Evolutionary conservation across 108 stramenopile species (phyloP).

Genomic region (Conticribra weissflogii): DNA sequence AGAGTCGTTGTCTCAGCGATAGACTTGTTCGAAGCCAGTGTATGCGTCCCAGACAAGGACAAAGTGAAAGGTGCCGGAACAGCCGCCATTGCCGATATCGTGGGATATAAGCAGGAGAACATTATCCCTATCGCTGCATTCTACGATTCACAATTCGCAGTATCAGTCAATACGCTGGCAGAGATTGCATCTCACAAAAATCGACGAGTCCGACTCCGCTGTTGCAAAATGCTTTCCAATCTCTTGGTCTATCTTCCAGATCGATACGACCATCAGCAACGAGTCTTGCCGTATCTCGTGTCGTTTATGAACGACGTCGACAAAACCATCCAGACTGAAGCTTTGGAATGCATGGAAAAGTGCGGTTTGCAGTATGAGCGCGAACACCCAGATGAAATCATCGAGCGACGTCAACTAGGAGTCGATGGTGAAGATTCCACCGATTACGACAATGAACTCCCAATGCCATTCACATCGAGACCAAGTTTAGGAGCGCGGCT

Average conservation of each 20-base stretch:
- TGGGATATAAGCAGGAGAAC: constrained; percentile 81
- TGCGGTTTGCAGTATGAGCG: constrained; percentile 73
- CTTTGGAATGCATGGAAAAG: constrained; percentile 46
- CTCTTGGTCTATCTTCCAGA: constrained; percentile 76
- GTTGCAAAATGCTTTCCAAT: constrained; percentile 54
- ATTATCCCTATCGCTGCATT: constrained; percentile 75
- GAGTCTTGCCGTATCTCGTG: constrained; percentile 79
- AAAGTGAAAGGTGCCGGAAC: constrained; percentile 80
- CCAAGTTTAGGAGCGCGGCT: constrained; percentile 76
- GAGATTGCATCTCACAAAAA: constrained; percentile 53
- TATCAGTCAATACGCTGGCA: constrained; percentile 66
- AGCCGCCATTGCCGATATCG: constrained; percentile 73
- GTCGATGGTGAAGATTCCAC: constrained; percentile 70
- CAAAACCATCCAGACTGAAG: constrained; percentile 15
- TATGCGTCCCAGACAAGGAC: constrained; percentile 50
- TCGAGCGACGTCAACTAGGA: constrained; percentile 75
- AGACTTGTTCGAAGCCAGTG: constrained; percentile 52
- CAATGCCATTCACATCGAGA: constrained; percentile 60
- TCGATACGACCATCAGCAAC: constrained; percentile 75
- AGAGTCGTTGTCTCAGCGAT: constrained; percentile 53
- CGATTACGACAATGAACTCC: constrained; percentile 58
- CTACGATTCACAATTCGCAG: constrained; percentile 52
- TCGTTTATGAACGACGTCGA: constrained; percentile 61
- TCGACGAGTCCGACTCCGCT: constrained; percentile 53
- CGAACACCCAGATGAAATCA: constrained; percentile 72